phyloP scores from a whole-genome alignment of 2,329 filamentous ascomycete genomes.

The Exutisphaerella laricina region DNA sequence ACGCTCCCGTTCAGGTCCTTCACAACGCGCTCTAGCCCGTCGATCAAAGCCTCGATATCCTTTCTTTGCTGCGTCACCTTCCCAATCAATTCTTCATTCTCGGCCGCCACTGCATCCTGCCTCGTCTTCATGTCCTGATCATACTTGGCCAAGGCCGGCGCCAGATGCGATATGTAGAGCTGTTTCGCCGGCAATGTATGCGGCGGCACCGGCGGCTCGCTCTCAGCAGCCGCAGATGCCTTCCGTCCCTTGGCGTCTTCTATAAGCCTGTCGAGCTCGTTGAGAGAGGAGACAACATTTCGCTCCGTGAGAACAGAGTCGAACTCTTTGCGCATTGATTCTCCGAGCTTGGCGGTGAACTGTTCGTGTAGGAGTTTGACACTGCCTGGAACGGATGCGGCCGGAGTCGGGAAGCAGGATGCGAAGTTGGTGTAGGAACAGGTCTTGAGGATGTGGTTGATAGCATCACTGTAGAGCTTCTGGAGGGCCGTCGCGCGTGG shows the following conservation, averaged over 20 bases:
- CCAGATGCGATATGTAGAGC: conserved; percentile 54
- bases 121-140: conserved; percentile 46
- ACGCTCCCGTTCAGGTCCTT: conserved; percentile 51
- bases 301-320: conserved; percentile 54
- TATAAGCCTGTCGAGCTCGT: conserved; percentile 56
- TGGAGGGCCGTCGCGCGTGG: conserved; percentile 56
- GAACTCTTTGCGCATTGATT: conserved; percentile 49
- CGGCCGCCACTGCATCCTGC: conserved; percentile 45
- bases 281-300: conserved; percentile 53
- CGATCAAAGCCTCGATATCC: conserved; percentile 53
- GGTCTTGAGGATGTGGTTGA: conserved; percentile 55
- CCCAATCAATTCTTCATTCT: conserved; percentile 50
- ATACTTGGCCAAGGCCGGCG: conserved; percentile 50
- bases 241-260: conserved; percentile 53
- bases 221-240: conserved; percentile 37
- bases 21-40: conserved; percentile 51
- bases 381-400: conserved; percentile 51
- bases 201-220: conserved; percentile 41
- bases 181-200: conserved; percentile 54
- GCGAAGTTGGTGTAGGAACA: conserved; percentile 58
- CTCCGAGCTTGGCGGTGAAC: conserved; percentile 54
- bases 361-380: conserved; percentile 54
- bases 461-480: conserved; percentile 55
- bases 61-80: conserved; percentile 49
- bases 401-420: conserved; percentile 58